A percentile compares a stretch with the other conserved stretches of the same genome.
These are phyloP conservation scores for Cladophialophora psammophila DNA, from an alignment of 2,329 filamentous ascomycete genomes.

Conservation along the genomic window DNA sequence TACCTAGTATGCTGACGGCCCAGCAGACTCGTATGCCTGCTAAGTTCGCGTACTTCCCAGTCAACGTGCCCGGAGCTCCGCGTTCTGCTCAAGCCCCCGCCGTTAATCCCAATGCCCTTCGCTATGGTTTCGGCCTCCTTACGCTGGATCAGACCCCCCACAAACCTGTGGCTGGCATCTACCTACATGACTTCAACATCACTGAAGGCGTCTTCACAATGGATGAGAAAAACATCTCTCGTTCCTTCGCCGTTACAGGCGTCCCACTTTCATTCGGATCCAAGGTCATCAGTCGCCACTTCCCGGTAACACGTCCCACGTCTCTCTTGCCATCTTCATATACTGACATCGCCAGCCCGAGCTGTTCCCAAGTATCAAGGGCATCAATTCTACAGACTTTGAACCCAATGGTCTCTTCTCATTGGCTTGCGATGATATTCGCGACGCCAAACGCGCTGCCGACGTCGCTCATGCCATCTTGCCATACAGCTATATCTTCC, in stretches of 20 bases:
- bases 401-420: constrained; percentile 53
- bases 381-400: constrained; percentile 49
- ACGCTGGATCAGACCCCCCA: constrained; percentile 5
- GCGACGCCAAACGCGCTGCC: constrained; percentile 63
- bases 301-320: constrained; percentile 46
- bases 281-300: constrained; percentile 48
- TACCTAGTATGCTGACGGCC: background rate
- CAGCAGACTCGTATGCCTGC: constrained; percentile 7
- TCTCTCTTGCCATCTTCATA: background rate
- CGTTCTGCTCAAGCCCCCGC: background rate
- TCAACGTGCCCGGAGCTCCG: background rate
- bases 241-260: constrained; percentile 35
- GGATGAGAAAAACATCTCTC: constrained; percentile 31
- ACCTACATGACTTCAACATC: constrained; percentile 26
- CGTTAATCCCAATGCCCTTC: constrained; percentile 2
- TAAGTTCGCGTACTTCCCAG: constrained; percentile 8
- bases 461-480: constrained; percentile 55
- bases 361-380: constrained; percentile 45
- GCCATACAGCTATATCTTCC: constrained; percentile 57
- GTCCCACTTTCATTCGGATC: constrained; percentile 45
- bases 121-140: constrained; percentile 10
- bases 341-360: constrained; percentile 37
- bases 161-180: constrained; percentile 18
- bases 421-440: constrained; percentile 66
- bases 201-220: constrained; percentile 35